A percentile compares a stretch with the other conserved stretches of the same genome.
These are phyloP conservation scores for Polysphondylium violaceum DNA, from an alignment of 78 protist genomes.

Conservation along the genomic window DNA sequence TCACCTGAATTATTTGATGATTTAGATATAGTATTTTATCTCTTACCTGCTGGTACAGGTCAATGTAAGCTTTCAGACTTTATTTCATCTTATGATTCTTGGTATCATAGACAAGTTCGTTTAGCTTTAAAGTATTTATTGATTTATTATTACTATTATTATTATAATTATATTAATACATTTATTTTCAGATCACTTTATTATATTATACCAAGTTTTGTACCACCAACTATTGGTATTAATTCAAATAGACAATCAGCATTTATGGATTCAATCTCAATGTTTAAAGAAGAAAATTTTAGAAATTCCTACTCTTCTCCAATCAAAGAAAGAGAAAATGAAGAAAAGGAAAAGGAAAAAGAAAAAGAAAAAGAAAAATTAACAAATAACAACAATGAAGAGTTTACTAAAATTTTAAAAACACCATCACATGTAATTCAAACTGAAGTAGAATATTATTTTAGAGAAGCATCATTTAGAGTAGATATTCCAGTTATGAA, in stretches of 20 bases:
- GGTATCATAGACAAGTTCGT: constrained; percentile 62
- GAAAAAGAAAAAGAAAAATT: background rate
- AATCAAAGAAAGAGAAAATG: constrained; percentile 2
- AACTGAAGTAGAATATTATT: constrained; percentile 52
- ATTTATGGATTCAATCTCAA: constrained; percentile 59
- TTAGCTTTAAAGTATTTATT: constrained; percentile 7
- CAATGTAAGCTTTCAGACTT: constrained; percentile 37
- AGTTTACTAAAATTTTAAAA: background rate
- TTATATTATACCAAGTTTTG: constrained; percentile 63
- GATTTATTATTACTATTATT: background rate
- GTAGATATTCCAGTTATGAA: constrained; percentile 56
- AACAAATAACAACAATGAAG: background rate
- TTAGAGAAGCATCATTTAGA: constrained; percentile 73
- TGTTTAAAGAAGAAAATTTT: constrained; percentile 33
- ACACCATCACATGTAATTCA: constrained; percentile 60
- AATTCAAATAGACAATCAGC: constrained; percentile 49
- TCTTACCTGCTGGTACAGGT: constrained; percentile 35
- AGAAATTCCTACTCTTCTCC: background rate
- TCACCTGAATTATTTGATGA: constrained; percentile 40
- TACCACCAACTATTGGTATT: constrained; percentile 14
- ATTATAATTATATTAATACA: background rate
- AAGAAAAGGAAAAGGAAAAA: background rate
- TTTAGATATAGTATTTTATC: constrained; percentile 34
- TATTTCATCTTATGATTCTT: constrained; percentile 45
- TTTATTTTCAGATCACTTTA: constrained; percentile 29